Base-by-base conservation (phyloP, 176 grass and related monocot species). In the Coix lacrymajobi region DNA sequence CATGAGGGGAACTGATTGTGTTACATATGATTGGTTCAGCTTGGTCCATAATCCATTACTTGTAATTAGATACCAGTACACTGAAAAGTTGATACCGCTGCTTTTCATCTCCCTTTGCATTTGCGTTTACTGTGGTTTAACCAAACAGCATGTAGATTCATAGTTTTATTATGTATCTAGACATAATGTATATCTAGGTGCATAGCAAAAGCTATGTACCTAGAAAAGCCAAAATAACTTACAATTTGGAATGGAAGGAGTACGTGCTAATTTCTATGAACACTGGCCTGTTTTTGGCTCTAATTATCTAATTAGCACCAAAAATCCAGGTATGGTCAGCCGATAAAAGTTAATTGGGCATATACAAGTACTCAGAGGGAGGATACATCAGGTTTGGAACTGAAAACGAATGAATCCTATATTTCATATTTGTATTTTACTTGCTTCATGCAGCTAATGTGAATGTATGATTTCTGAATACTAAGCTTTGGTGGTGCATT, bases 271-370 rank as follows among this genome's bases (percentile, higher is more conserved):
- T 87, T 86, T 88, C 16, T 46, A 2, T 24, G 7, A 63, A 68
- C 9, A 48, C 37, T 81, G 16, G 54, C 46, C 36, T 25, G 43
- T 2, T 71, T 81, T 85, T 62, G 30, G 6, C 9, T 33, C n/a
- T 75, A 60, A 77, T 3, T 67, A 79, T 79, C 61, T 45, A 54
- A 48, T 79, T n/a, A 79, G 28, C 44, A 61, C 28, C 2, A 72
- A 61, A 68, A 81, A 71, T 29, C 86, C 82, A 98, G 96, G 76
- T 95, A 91, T 90, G 96, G 96, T 54, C 96, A 95, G 80, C 90
- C 92, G 72, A 86, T 98, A 61, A 95, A 94, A 92, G 96, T 98
- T 77, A 98, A 98, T 81, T 98, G 96, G 96, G 96, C 96, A 80
- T 98, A 98, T 69, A 86, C 96, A 76, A 98, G 96, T 77, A 88